Percentiles rank a stretch among this genome's conserved stretches.
These are phyloP conservation scores for Alternaria ethzedia DNA, from an alignment of 2,329 filamentous ascomycete genomes.

Conservation along the genomic window DNA sequence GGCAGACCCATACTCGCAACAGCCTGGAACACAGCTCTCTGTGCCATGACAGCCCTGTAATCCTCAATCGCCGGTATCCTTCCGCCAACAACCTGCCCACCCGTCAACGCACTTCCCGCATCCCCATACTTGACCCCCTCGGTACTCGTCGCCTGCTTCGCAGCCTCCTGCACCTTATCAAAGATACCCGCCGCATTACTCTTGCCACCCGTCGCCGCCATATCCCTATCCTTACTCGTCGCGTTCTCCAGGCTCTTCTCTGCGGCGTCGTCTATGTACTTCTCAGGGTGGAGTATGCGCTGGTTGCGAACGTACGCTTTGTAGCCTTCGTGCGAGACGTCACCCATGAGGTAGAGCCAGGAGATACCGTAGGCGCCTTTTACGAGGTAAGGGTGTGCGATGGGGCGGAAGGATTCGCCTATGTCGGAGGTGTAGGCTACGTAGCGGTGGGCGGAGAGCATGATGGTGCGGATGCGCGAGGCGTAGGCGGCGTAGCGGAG, in stretches of 20 bases:
- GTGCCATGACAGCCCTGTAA: slow-evolving; percentile 87
- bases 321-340: slow-evolving; percentile 92
- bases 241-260: slow-evolving; percentile 41
- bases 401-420: slow-evolving; percentile 91
- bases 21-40: slow-evolving; percentile 88
- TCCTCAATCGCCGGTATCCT: slow-evolving; percentile 80
- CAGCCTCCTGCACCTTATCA: slow-evolving; percentile 31
- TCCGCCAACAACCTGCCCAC: slow-evolving; percentile 42
- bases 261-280: slow-evolving; percentile 37
- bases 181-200: slow-evolving; percentile 14
- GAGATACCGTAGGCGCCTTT: slow-evolving; percentile 86
- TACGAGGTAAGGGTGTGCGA: slow-evolving; percentile 85
- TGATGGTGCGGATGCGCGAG: slow-evolving; percentile 80
- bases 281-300: slow-evolving; percentile 70
- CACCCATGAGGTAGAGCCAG: slow-evolving; percentile 90
- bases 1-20: slow-evolving; percentile 93
- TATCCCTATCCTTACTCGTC: slow-evolving; percentile 10
- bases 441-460: slow-evolving; percentile 90
- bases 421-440: slow-evolving; percentile 97
- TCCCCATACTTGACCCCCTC: slow-evolving; percentile 31
- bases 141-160: slow-evolving; percentile 25
- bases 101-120: slow-evolving; percentile 25
- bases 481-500: slow-evolving; percentile 94
- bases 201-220: slow-evolving; percentile 40
- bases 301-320: slow-evolving; percentile 92